phyloP scores from a whole-genome alignment of 2,329 filamentous ascomycete genomes.

The Rosellinia necatrix region DNA sequence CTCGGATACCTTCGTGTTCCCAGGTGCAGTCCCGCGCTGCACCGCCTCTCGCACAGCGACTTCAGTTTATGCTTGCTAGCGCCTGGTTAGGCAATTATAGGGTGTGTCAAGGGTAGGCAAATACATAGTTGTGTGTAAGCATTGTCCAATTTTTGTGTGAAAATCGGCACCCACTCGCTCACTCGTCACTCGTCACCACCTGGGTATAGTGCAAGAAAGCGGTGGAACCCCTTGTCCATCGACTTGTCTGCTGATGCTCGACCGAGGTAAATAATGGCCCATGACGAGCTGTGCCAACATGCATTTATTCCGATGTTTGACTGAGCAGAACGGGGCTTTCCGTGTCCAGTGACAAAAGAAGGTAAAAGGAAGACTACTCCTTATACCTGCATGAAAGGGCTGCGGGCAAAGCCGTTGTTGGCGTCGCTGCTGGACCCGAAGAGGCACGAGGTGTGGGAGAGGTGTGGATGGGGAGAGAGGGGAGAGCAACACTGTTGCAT shows the following conservation, averaged over 20 bases:
- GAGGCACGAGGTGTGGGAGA: too few relatives aligned
- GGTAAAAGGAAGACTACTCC: constrained; percentile 6
- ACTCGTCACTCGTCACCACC: too few relatives aligned
- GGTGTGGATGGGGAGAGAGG: not conserved
- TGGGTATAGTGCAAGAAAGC: constrained; percentile 11
- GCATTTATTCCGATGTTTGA: too few relatives aligned
- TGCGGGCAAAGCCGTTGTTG: not conserved
- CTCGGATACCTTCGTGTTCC: too few relatives aligned
- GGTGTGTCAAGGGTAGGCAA: not conserved
- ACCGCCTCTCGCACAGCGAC: not conserved
- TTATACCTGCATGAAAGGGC: not conserved
- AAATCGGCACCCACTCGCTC: constrained; percentile 21
- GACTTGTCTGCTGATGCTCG: too few relatives aligned
- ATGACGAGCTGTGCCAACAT: too few relatives aligned
- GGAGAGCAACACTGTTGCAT: not conserved
- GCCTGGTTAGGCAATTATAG: constrained; percentile 1
- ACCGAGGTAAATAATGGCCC: constrained; percentile 4
- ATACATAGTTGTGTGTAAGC: not conserved
- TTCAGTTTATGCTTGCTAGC: not conserved
- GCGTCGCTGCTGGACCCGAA: not conserved
- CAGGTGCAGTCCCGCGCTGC: too few relatives aligned
- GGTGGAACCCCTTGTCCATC: constrained; percentile 19
- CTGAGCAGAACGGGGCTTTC: not conserved
- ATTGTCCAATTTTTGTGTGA: constrained; percentile 12
- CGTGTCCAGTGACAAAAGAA: not conserved